Evolutionary conservation across 257 asterid genomes (phyloP).

Genomic region (Capsicum pubescens): DNA sequence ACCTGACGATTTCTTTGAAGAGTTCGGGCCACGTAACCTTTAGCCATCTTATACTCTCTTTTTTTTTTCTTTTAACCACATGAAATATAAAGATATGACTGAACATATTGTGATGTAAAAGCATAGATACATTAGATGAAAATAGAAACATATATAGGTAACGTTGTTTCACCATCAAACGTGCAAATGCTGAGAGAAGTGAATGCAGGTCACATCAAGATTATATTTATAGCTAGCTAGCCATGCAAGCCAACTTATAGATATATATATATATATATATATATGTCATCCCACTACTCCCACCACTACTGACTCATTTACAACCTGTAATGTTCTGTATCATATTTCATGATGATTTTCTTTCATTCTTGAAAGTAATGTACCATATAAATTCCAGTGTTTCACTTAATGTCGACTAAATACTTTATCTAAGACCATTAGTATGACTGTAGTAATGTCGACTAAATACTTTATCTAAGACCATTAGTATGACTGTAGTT

Average conservation of each 20-base stretch:
- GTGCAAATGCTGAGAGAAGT: conserved; percentile 26
- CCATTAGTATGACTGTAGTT: neutral
- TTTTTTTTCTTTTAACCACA: neutral
- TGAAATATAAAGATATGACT: neutral
- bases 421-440: neutral
- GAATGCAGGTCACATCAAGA: conserved; percentile 22
- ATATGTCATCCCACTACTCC: conserved; percentile 2
- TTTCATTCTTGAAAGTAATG: neutral
- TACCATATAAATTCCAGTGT: neutral
- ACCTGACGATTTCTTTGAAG: neutral
- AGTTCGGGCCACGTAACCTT: neutral
- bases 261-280: neutral
- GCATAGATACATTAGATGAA: neutral
- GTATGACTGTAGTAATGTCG: neutral
- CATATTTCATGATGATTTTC: no score
- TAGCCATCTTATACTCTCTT: neutral
- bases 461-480: neutral
- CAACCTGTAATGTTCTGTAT: conserved; percentile 24
- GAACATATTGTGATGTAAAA: neutral
- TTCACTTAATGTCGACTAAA: neutral
- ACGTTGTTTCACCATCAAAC: conserved; percentile 1
- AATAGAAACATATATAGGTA: neutral
- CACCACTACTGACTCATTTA: conserved; percentile 4
- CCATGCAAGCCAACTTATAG: conserved; percentile 23
- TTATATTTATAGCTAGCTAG: neutral